phyloP scores from a whole-genome alignment of 129 eudicot genomes.

The Ambrosia artemisiifolia region DNA sequence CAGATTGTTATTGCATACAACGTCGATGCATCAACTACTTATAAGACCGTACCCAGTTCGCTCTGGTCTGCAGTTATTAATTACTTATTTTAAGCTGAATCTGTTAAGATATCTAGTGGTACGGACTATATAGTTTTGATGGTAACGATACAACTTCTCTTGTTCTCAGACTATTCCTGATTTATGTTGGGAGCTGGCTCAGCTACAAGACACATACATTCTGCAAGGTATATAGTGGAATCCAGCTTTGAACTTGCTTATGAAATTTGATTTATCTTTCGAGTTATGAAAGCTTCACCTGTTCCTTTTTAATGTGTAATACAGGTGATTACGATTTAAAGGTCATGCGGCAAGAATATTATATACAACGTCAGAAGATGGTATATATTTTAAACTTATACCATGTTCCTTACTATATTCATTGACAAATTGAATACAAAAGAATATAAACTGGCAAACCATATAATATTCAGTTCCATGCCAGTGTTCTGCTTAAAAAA shows the following conservation, averaged over 20 bases:
- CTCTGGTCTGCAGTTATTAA: background rate
- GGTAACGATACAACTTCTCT: background rate
- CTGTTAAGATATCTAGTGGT: background rate
- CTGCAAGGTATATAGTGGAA: background rate
- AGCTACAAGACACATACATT: slow-evolving; percentile 8
- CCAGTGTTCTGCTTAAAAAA: background rate
- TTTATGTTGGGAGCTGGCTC: slow-evolving; percentile 12
- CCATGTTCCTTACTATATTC: background rate
- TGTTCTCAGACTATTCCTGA: slow-evolving; percentile 1
- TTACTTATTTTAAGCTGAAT: background rate
- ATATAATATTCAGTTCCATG: background rate
- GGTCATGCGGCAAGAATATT: slow-evolving; percentile 98
- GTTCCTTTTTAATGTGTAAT: slow-evolving; percentile 3
- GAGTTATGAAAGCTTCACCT: background rate
- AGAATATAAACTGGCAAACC: background rate
- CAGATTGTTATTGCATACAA: background rate
- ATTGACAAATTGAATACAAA: slow-evolving; percentile 5
- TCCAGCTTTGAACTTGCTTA: background rate
- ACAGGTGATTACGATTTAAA: slow-evolving; percentile 95
- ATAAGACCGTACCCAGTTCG: background rate
- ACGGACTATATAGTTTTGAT: background rate
- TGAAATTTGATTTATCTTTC: background rate
- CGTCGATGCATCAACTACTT: background rate
- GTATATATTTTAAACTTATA: slow-evolving; percentile 39
- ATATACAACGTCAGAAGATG: slow-evolving; percentile 85